These are phyloP conservation scores for Monocercomonoides exilis DNA, from an alignment of 78 protist genomes.

Conservation along the genomic window DNA sequence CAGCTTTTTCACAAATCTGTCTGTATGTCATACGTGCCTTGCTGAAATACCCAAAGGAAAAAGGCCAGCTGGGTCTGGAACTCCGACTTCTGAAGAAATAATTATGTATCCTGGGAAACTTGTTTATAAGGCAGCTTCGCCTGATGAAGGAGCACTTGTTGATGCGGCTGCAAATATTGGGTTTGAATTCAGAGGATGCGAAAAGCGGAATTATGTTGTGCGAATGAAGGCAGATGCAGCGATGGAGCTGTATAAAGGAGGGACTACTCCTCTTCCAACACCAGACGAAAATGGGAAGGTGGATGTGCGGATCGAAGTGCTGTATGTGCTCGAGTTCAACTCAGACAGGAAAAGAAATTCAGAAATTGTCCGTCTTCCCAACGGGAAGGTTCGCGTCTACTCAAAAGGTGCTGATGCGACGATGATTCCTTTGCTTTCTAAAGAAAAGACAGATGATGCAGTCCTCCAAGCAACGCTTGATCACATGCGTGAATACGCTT, in stretches of 20 bases:
- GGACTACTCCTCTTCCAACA: too few relatives aligned
- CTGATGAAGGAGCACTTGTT: not conserved
- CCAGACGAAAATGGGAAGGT: not conserved
- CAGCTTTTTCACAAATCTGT: constrained; percentile 42
- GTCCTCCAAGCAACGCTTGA: not conserved
- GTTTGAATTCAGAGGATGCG: not conserved
- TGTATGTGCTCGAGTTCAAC: constrained; percentile 51
- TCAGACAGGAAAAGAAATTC: constrained; percentile 67
- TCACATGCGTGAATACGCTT: not conserved
- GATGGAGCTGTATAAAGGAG: too few relatives aligned
- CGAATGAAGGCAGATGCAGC: too few relatives aligned
- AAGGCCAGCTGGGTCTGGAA: too few relatives aligned
- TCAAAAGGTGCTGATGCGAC: not conserved
- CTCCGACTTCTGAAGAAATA: too few relatives aligned
- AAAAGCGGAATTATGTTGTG: too few relatives aligned
- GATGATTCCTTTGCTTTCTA: not conserved
- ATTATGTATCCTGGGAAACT: not conserved
- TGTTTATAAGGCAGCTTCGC: not conserved
- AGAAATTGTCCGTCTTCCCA: constrained; percentile 37
- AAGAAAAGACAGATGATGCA: not conserved
- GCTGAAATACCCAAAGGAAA: constrained; percentile 12
- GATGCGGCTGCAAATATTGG: not conserved
- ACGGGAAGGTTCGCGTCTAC: not conserved
- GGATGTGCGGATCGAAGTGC: constrained; percentile 32
- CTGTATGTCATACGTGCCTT: constrained; percentile 73